phyloP scores from a whole-genome alignment of 164 flowering plant species.

The Tinospora cordifolia region DNA sequence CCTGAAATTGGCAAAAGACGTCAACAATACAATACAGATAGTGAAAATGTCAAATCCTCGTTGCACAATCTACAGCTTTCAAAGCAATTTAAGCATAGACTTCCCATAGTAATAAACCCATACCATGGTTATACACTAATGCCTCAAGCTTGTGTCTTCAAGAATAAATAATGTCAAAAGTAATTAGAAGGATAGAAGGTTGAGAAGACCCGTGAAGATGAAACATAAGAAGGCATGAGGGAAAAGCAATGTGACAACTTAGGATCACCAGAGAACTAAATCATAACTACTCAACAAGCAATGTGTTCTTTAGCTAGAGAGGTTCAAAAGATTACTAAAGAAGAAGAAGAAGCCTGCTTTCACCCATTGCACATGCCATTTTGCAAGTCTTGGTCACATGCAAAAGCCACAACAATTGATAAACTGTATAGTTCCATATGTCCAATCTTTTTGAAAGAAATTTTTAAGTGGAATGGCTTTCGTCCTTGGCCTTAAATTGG shows the following conservation, averaged over 20 bases:
- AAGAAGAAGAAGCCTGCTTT: background rate
- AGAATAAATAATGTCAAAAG: no score
- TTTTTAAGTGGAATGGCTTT: background rate
- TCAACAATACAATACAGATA: background rate
- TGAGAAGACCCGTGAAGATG: no score
- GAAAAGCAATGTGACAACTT: no score
- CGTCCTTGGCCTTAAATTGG: no score
- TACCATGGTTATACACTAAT: background rate
- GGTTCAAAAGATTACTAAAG: background rate
- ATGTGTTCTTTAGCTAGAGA: no score
- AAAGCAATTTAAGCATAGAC: background rate
- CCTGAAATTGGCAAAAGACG: background rate
- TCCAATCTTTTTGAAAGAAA: background rate
- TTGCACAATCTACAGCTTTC: background rate
- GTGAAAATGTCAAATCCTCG: background rate
- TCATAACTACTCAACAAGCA: no score
- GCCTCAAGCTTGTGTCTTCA: background rate
- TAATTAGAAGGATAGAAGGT: no score
- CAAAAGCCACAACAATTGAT: background rate
- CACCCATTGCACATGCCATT: background rate
- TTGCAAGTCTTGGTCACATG: background rate
- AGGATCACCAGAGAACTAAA: no score
- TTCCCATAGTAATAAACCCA: background rate
- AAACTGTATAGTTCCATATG: background rate
- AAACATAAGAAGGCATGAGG: no score